A percentile compares a stretch with the other conserved stretches of the same genome.
phyloP scores from a whole-genome alignment of 1,284 basidiomycete species.

The Cryptococcus neoformans region DNA sequence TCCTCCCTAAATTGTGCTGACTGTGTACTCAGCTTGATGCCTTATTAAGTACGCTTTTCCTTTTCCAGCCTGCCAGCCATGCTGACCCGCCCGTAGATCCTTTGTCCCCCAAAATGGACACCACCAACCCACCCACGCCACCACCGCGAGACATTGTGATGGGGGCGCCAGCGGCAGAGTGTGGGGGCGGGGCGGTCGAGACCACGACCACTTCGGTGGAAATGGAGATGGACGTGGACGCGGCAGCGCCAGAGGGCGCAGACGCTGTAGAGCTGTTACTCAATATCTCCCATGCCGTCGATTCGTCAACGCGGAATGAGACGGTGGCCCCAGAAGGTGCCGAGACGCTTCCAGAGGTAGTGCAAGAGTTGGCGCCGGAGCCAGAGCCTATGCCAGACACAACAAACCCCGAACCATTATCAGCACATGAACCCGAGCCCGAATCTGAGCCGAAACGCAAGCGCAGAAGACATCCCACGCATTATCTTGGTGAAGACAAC shows the following conservation, averaged over 20 bases:
- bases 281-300: conserved; percentile 23
- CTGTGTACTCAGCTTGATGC: too few relatives aligned
- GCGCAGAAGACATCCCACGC: conserved; percentile 21
- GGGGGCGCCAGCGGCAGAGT: too few relatives aligned
- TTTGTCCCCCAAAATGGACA: conserved; percentile 5
- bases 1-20: too few relatives aligned
- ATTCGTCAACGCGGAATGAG: background rate
- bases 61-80: too few relatives aligned
- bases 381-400: conserved; percentile 5
- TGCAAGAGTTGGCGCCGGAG: background rate
- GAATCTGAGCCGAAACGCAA: conserved; percentile 24
- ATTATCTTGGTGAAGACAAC: conserved; percentile 49
- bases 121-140: background rate
- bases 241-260: background rate
- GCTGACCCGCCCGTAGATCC: too few relatives aligned
- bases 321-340: too few relatives aligned
- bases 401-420: background rate
- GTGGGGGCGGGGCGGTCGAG: too few relatives aligned
- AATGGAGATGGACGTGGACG: too few relatives aligned
- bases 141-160: background rate
- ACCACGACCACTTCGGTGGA: too few relatives aligned
- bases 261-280: conserved; percentile 31
- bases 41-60: too few relatives aligned
- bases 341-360: too few relatives aligned
- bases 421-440: background rate